A percentile compares a stretch with the other conserved stretches of the same genome.
These are phyloP conservation scores for Talaromyces sp. DNA, from an alignment of 2,329 filamentous ascomycete species.

Conservation along the genomic window DNA sequence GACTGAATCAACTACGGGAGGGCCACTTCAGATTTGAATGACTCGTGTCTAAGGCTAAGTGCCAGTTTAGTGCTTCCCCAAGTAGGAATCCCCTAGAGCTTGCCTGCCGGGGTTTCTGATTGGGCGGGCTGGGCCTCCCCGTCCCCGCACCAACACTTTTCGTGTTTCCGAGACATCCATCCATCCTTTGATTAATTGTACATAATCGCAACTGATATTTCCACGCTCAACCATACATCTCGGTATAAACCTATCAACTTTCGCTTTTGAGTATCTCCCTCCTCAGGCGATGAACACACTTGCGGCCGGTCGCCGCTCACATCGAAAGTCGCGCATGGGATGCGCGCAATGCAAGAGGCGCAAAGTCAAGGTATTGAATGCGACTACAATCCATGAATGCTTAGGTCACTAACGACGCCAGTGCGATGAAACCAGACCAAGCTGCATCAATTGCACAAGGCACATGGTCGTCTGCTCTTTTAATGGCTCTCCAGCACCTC, in stretches of 20 bases:
- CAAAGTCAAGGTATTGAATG: slow-evolving; percentile 28
- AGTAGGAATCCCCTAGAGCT: background rate
- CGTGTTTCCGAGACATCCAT: background rate
- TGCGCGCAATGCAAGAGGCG: slow-evolving; percentile 29
- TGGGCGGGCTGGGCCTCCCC: background rate
- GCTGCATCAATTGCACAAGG: slow-evolving; percentile 26
- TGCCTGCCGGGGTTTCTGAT: background rate
- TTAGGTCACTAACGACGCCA: slow-evolving; percentile 14
- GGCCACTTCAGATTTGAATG: background rate
- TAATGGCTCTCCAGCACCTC: background rate
- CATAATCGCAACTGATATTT: background rate
- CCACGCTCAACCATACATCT: background rate
- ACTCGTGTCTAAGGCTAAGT: background rate
- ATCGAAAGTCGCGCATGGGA: slow-evolving; percentile 28
- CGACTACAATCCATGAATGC: background rate
- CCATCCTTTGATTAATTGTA: background rate
- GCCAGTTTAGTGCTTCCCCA: background rate
- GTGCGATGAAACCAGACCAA: slow-evolving; percentile 29
- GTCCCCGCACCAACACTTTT: background rate
- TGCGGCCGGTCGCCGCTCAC: slow-evolving; percentile 20
- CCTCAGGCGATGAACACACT: background rate
- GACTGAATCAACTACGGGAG: background rate
- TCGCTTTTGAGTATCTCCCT: no score
- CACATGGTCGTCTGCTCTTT: slow-evolving; percentile 26
- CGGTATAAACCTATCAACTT: no score